Evolutionary conservation across 208 protist genomes (phyloP).

Genomic region (Herpetomonas muscarum): DNA sequence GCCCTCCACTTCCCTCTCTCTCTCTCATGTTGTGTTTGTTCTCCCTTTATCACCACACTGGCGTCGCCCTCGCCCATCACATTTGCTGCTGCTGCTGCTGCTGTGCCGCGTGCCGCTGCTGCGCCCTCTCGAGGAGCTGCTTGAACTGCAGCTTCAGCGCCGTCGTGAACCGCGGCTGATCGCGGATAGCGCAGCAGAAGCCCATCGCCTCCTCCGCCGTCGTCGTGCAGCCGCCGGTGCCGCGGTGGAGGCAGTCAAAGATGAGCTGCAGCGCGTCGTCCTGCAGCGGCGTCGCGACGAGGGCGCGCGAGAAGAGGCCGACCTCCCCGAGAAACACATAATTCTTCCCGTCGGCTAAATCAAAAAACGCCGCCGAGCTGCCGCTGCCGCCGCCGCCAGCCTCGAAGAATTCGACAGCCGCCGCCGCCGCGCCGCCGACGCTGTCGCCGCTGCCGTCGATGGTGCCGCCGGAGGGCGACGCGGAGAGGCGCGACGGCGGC

Average conservation of each 20-base stretch:
- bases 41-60: too few species aligned
- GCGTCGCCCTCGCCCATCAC: background rate
- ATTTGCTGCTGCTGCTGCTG: background rate
- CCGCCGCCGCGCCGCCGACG: background rate
- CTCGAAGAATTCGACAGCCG: background rate
- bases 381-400: background rate
- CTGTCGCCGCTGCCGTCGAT: background rate
- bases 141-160: conserved; percentile 51
- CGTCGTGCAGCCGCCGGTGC: conserved; percentile 13
- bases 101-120: conserved; percentile 13
- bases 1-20: too few species aligned
- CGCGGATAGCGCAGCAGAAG: conserved; percentile 46
- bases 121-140: conserved; percentile 35
- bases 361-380: conserved; percentile 22
- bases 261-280: conserved; percentile 43
- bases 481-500: background rate
- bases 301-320: conserved; percentile 30
- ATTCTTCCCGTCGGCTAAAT: conserved; percentile 71
- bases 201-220: conserved; percentile 35
- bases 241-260: conserved; percentile 29
- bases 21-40: too few species aligned
- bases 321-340: conserved; percentile 53
- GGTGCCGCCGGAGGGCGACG: background rate
- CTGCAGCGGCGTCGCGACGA: conserved; percentile 16
- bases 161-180: conserved; percentile 41